A percentile compares a stretch with the other conserved stretches of the same genome.
Evolutionary conservation across 768 basidiomycete genomes (phyloP).

Genomic region (Lentinula detonsa): DNA sequence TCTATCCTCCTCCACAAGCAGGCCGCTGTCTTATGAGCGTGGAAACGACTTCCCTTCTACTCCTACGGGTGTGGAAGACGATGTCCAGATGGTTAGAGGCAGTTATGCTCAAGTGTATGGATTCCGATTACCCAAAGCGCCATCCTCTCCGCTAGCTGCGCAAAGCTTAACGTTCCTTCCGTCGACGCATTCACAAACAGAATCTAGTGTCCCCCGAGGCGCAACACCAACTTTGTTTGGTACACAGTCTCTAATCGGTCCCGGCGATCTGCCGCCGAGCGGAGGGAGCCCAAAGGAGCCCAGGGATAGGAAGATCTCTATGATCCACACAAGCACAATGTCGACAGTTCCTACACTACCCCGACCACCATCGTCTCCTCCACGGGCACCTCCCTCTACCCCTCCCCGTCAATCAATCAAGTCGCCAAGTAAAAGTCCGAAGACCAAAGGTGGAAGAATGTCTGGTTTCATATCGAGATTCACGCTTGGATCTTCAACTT

Average conservation of each 20-base stretch:
- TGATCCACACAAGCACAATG: not conserved
- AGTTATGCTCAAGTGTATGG: conserved; percentile 5
- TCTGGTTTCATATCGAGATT: not conserved
- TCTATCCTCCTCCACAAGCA: not conserved
- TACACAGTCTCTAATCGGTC: conserved; percentile 2
- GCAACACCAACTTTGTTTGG: not conserved
- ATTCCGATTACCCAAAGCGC: conserved; percentile 1
- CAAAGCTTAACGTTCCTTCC: not conserved
- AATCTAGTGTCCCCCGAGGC: conserved; percentile 1
- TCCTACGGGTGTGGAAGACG: not conserved
- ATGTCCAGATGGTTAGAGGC: not conserved
- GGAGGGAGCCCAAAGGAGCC: not conserved
- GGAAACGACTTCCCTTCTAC: not conserved
- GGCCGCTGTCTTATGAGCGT: not conserved
- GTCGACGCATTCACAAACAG: not conserved
- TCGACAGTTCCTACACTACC: not conserved
- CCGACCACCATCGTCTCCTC: not conserved
- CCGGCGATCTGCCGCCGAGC: not conserved
- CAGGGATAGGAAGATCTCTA: not conserved
- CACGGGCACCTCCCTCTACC: not conserved
- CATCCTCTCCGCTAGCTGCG: not conserved
- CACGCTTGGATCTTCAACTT: not conserved
- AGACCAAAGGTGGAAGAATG: conserved; percentile 2
- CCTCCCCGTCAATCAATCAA: not conserved
- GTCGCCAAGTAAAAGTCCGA: not conserved